Conservation (phyloP, 2,329 filamentous ascomycete species). For the Basipetospora chlamydospora region DNA sequence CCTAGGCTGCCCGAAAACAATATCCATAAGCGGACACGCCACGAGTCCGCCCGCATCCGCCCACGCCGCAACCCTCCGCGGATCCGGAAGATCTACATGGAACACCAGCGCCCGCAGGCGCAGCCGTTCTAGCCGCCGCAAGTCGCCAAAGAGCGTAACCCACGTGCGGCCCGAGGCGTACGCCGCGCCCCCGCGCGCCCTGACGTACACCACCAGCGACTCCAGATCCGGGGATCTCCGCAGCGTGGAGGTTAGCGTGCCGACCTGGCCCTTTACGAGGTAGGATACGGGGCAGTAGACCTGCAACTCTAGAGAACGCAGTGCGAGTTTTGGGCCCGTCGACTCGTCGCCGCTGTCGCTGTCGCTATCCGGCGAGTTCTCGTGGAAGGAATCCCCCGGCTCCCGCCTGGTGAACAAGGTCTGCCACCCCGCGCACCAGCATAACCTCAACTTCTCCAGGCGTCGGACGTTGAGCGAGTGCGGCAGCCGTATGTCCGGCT, state of each 20-base stretch:
- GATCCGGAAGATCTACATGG: too few species aligned
- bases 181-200: too few species aligned
- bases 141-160: too few species aligned
- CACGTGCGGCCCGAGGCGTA: too few species aligned
- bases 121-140: too few species aligned
- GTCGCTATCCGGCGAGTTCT: neutral
- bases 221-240: neutral
- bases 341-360: neutral
- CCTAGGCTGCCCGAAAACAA: too few species aligned
- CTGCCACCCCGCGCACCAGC: neutral
- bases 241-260: neutral
- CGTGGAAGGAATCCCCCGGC: neutral
- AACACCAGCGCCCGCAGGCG: too few species aligned
- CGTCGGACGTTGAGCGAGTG: neutral
- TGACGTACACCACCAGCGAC: too few species aligned
- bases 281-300: neutral
- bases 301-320: neutral
- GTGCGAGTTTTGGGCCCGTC: too few species aligned
- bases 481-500: neutral
- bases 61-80: too few species aligned
- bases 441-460: neutral
- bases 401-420: neutral
- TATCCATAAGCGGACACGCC: too few species aligned
- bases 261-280: neutral
- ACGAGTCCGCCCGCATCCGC: too few species aligned